phyloP scores from a whole-genome alignment of 2,329 filamentous ascomycete genomes.

The Phyllosticta citribraziliensis region DNA sequence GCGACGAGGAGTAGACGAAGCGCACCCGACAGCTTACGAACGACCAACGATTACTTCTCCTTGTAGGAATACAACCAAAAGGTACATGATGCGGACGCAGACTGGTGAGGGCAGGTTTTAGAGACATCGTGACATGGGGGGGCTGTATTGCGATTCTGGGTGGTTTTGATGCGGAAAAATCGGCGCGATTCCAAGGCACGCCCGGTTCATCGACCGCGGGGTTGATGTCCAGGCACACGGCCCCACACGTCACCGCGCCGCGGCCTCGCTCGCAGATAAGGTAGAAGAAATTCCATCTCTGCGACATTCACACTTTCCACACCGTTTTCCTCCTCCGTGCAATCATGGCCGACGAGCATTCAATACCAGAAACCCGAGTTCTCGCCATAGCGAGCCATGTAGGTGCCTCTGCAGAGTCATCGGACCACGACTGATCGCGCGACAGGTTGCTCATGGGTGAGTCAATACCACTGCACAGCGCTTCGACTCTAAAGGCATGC shows the following conservation, averaged over 20 bases:
- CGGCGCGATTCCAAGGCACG: constrained; percentile 6
- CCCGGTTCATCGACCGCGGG: constrained; percentile 7
- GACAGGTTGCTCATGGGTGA: constrained; percentile 64
- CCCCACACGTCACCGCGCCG: constrained; percentile 10
- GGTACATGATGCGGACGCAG: neutral
- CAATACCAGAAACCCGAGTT: constrained; percentile 49
- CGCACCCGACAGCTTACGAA: constrained; percentile 2
- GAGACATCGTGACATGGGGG: constrained; percentile 7
- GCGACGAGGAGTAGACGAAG: constrained; percentile 48
- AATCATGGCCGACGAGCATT: constrained; percentile 5
- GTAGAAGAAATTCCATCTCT: constrained; percentile 7
- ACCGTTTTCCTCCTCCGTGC: constrained; percentile 34
- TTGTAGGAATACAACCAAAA: constrained; percentile 10
- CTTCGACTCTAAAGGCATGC: constrained; percentile 17
- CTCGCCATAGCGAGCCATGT: constrained; percentile 94
- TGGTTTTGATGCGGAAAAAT: neutral
- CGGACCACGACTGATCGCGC: constrained; percentile 19
- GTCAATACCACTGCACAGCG: constrained; percentile 22
- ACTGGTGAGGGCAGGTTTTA: neutral
- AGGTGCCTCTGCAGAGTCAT: constrained; percentile 23
- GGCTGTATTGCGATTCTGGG: neutral
- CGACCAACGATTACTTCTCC: constrained; percentile 7
- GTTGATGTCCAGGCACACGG: neutral
- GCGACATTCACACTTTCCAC: constrained; percentile 11
- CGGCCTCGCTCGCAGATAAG: constrained; percentile 9